Evolutionary conservation across 2,329 filamentous ascomycete species (phyloP).

Genomic region (Bipolaris bicolor): DNA sequence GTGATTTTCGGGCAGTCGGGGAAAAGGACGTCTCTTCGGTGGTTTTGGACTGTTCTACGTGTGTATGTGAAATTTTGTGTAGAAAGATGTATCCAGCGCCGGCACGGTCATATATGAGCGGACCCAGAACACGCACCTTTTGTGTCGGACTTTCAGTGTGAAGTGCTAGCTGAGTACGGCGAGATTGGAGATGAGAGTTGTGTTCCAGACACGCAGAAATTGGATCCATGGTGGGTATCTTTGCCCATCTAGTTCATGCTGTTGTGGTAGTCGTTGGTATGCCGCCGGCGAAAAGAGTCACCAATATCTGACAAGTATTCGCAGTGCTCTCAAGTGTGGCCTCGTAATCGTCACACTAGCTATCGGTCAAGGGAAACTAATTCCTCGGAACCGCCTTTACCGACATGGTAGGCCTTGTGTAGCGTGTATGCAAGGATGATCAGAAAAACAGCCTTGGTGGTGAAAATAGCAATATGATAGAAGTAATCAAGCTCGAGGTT

Average conservation of each 20-base stretch:
- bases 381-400: not conserved
- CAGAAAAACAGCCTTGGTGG: slow-evolving; percentile 8
- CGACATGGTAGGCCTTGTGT: slow-evolving; percentile 2
- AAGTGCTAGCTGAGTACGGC: slow-evolving; percentile 1
- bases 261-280: slow-evolving; percentile 2
- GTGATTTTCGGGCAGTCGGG: slow-evolving; percentile 7
- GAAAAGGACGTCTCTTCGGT: not conserved
- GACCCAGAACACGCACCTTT: slow-evolving; percentile 15
- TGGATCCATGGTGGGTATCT: not conserved
- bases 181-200: not conserved
- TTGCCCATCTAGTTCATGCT: not conserved
- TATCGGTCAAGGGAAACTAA: slow-evolving; percentile 9
- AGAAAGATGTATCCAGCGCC: slow-evolving; percentile 13
- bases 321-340: not conserved
- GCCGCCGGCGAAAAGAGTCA: slow-evolving; percentile 1
- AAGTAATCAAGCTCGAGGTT: slow-evolving; percentile 3
- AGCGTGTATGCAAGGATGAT: slow-evolving; percentile 6
- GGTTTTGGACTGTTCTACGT: slow-evolving; percentile 5
- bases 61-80: slow-evolving; percentile 8
- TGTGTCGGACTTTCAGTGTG: slow-evolving; percentile 11
- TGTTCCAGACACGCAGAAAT: not conserved
- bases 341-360: slow-evolving; percentile 5
- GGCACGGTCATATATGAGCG: slow-evolving; percentile 10
- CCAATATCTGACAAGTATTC: slow-evolving; percentile 1
- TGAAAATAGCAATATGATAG: slow-evolving; percentile 9